These are phyloP conservation scores for Sarocladium brachiariae DNA, from an alignment of 2,329 filamentous ascomycete species.

Conservation along the genomic window DNA sequence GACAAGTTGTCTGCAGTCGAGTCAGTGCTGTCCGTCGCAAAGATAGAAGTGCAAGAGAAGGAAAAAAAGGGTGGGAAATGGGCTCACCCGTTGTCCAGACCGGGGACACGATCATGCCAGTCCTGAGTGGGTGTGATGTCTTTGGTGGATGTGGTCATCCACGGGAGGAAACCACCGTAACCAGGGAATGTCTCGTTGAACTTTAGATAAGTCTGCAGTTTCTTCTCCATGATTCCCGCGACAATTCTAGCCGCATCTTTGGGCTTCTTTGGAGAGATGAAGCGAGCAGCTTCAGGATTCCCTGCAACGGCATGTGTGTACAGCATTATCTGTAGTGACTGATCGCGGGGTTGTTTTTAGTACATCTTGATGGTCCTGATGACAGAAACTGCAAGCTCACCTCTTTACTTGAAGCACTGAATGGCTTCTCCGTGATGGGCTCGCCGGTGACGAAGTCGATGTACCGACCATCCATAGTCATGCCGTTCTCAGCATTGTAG, in stretches of 20 bases:
- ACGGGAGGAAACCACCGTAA: constrained; percentile 33
- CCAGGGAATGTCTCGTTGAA: constrained; percentile 35
- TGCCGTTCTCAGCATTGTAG: constrained; percentile 34
- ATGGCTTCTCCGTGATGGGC: constrained; percentile 27
- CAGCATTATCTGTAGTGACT: constrained; percentile 34
- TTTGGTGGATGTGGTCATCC: constrained; percentile 25
- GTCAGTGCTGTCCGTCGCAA: background rate
- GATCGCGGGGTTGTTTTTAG: background rate
- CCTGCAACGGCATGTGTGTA: constrained; percentile 34
- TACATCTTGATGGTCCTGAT: background rate
- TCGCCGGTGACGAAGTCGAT: constrained; percentile 30
- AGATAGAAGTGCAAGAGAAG: background rate
- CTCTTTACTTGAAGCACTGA: constrained; percentile 33
- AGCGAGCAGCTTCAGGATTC: constrained; percentile 29
- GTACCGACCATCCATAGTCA: constrained; percentile 34
- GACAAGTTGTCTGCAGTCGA: constrained; percentile 22
- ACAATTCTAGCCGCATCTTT: constrained; percentile 25
- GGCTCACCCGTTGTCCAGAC: constrained; percentile 31
- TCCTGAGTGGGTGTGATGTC: constrained; percentile 27
- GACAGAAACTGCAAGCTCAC: too few relatives aligned
- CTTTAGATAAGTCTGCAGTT: constrained; percentile 30
- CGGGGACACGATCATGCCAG: constrained; percentile 33
- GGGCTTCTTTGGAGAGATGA: constrained; percentile 27
- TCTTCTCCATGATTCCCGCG: constrained; percentile 28
- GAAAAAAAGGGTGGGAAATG: background rate